Evolutionary conservation across 2,329 filamentous ascomycete genomes (phyloP).

Genomic region (Gnomoniopsis sp.): DNA sequence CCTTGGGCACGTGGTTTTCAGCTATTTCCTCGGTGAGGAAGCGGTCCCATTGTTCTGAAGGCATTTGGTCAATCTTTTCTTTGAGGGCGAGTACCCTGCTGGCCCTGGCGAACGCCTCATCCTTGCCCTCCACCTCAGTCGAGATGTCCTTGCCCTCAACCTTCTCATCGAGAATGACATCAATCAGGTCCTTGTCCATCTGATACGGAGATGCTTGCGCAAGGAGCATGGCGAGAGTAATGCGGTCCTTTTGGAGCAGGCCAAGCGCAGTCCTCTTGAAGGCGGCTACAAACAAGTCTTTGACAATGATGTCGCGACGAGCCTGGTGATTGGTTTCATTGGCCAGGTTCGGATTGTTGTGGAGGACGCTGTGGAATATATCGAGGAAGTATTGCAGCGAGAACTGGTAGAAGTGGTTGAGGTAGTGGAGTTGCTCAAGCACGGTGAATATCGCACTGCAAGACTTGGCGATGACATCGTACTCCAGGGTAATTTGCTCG

Average conservation of each 20-base stretch:
- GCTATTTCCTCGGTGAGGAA: constrained; percentile 86
- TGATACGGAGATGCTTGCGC: constrained; percentile 94
- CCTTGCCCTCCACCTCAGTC: constrained; percentile 58
- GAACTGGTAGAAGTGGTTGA: constrained; percentile 99
- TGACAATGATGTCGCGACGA: constrained; percentile 85
- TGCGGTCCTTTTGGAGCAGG: constrained; percentile 86
- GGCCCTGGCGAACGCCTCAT: constrained; percentile 66
- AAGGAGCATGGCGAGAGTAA: constrained; percentile 91
- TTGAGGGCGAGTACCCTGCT: constrained; percentile 71
- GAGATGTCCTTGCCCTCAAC: constrained; percentile 77
- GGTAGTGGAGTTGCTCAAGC: constrained; percentile 92
- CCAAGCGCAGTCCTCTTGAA: constrained; percentile 94
- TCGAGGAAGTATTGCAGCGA: constrained; percentile 97
- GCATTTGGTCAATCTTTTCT: constrained; percentile 61
- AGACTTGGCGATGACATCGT: constrained; percentile 86
- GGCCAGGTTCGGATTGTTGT: constrained; percentile 70
- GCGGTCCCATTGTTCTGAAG: constrained; percentile 67
- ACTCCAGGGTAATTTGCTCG: constrained; percentile 90
- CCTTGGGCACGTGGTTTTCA: constrained; percentile 74
- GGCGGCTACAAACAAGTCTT: constrained; percentile 84
- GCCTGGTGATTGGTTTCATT: constrained; percentile 70
- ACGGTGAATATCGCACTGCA: constrained; percentile 98
- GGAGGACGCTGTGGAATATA: constrained; percentile 92
- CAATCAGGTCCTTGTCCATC: constrained; percentile 89
- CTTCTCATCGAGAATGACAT: constrained; percentile 76